Evolutionary conservation across 129 eudicot genomes (phyloP), one percentile per base, ranked within the genome.

Genomic region (Ambrosia artemisiifolia): DNA sequence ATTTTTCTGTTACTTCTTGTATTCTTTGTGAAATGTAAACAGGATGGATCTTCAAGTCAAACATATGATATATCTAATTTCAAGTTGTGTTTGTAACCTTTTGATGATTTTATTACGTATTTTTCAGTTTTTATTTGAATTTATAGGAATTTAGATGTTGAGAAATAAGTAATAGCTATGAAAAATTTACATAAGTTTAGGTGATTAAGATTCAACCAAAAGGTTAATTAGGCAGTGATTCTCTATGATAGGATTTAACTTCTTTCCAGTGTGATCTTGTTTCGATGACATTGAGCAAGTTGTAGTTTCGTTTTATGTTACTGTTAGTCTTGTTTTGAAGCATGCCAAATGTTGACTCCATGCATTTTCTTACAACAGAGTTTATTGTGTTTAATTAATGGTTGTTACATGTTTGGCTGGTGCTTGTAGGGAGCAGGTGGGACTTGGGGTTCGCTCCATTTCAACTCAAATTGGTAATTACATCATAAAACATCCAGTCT

Each of bases 381-480:
- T 3, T 35, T 35, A 40, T 6, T 36, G 60, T 54, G 38, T 42
- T 57, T 24, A 14, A 11, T 18, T 63, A 34, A 32, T 9, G 36
- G n/a, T 68, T 47, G 11, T 12, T 38, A 42, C 50, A 71, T 63
- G 61, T 51, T 63, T 70, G 71, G 53, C 11, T 61, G 66, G 64
- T 70, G 77, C 62, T 36, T 65, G 63, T 86, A 95, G 97, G 87
- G 97, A 88, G 81, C 88, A 84, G 63, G 75, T 85, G 19, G 61
- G 80, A 14, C 64, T 82, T 48, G 97, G 99, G 57, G 96, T 88
- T 68, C 97, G 99, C 30, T 72, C 72, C 65, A 85, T 95, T 67
- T 95, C 99, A 43, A 95, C 99, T 68, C 99, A 95, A 83, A 53
- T 95, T 75, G 97, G 99, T 95, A 79, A 84, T 30, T 78, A n/a